phyloP scores from a whole-genome alignment of 2,329 filamentous ascomycete species.

The Beauveria pseudobassiana region DNA sequence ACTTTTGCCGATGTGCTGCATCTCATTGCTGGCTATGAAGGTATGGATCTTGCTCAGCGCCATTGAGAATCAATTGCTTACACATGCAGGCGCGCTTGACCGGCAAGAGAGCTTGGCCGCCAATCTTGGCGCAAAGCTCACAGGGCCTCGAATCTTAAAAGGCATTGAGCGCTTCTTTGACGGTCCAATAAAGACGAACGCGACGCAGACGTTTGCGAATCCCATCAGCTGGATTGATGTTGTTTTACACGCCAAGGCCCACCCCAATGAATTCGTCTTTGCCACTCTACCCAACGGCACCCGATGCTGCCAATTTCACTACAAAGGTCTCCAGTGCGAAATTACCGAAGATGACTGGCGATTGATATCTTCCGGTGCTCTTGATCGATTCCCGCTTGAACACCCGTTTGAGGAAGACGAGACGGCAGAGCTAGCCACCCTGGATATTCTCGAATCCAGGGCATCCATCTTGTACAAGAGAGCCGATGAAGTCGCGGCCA shows the following conservation, averaged over 20 bases:
- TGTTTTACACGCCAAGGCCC: conserved; percentile 73
- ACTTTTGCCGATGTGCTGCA: conserved; percentile 66
- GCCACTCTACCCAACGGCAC: conserved; percentile 60
- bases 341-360: conserved; percentile 85
- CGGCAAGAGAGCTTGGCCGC: conserved; percentile 81
- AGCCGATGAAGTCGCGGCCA: conserved; percentile 62
- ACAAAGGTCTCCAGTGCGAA: conserved; percentile 74
- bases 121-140: conserved; percentile 74
- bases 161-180: conserved; percentile 83
- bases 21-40: conserved; percentile 72
- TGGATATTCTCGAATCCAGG: conserved; percentile 77
- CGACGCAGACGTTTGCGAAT: conserved; percentile 49
- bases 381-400: conserved; percentile 70
- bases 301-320: conserved; percentile 71
- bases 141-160: conserved; percentile 76
- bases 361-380: conserved; percentile 72
- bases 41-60: conserved; percentile 22
- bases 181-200: conserved; percentile 55
- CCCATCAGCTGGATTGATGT: conserved; percentile 77
- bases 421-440: conserved; percentile 71
- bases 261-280: conserved; percentile 70
- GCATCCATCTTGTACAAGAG: conserved; percentile 69
- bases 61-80: conserved; percentile 13
- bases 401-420: conserved; percentile 82
- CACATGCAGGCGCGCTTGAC: conserved; percentile 59